These are phyloP conservation scores for Pyrenophora seminiperda DNA, from an alignment of 2,329 filamentous ascomycete species.

Conservation along the genomic window DNA sequence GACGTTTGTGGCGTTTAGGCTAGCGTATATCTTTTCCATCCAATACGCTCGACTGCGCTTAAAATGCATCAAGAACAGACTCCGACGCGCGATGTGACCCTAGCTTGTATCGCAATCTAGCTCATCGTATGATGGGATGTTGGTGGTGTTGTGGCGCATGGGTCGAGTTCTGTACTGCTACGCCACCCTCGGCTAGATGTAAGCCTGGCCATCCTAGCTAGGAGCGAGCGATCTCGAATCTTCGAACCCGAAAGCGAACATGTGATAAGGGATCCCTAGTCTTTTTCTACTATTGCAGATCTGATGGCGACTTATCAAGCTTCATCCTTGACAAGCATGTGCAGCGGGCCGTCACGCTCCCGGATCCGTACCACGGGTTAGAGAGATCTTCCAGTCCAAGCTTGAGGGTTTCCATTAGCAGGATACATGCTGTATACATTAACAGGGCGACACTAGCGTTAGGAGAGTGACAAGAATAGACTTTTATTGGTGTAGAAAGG, in stretches of 20 bases:
- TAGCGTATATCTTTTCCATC: background rate
- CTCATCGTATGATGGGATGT: no score
- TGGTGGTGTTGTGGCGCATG: background rate
- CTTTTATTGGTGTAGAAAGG: no score
- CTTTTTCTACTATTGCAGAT: background rate
- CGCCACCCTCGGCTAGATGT: background rate
- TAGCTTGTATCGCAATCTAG: no score
- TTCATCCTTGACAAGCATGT: slow-evolving; percentile 14
- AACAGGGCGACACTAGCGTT: no score
- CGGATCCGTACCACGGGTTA: background rate
- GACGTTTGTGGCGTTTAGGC: background rate
- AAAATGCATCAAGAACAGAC: no score
- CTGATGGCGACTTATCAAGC: slow-evolving; percentile 5
- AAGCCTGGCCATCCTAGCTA: background rate
- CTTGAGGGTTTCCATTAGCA: background rate
- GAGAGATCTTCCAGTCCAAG: background rate
- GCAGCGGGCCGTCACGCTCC: slow-evolving; percentile 17
- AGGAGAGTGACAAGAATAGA: no score
- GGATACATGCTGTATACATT: no score
- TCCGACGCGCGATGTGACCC: no score
- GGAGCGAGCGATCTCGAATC: background rate
- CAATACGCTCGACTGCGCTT: no score
- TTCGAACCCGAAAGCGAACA: slow-evolving; percentile 7
- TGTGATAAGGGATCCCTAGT: background rate
- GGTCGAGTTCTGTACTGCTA: background rate